phyloP scores from a whole-genome alignment of 768 basidiomycete species.

The Lactarius sanguifluus region DNA sequence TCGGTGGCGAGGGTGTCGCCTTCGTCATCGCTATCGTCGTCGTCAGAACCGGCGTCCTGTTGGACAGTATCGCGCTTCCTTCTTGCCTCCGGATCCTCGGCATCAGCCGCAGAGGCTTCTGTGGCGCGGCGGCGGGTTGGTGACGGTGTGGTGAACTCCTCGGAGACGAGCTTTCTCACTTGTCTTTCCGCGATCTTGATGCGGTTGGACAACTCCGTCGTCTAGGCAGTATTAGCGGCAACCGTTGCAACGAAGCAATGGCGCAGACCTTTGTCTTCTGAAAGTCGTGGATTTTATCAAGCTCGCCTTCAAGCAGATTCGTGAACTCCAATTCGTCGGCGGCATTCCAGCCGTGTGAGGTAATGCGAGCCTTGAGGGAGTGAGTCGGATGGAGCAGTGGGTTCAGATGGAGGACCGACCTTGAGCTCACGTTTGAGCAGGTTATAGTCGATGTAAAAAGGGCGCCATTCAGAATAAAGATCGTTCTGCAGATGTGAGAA shows the following conservation, averaged over 20 bases:
- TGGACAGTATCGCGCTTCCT: constrained; percentile 48
- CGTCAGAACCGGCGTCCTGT: constrained; percentile 67
- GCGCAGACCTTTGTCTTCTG: constrained; percentile 77
- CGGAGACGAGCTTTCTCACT: constrained; percentile 72
- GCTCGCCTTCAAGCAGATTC: constrained; percentile 72
- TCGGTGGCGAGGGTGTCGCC: constrained; percentile 42
- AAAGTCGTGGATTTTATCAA: constrained; percentile 93
- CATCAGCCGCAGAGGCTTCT: constrained; percentile 29
- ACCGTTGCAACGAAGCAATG: neutral
- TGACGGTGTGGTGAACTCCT: constrained; percentile 41
- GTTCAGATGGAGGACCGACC: constrained; percentile 39
- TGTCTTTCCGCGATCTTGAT: constrained; percentile 82
- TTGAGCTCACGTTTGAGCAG: constrained; percentile 88
- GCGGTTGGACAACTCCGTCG: constrained; percentile 74
- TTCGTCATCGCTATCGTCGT: constrained; percentile 52
- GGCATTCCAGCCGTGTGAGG: constrained; percentile 63
- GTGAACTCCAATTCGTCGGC: constrained; percentile 84
- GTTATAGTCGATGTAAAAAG: constrained; percentile 89
- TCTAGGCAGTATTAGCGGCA: constrained; percentile 43
- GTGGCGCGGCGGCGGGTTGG: constrained; percentile 14
- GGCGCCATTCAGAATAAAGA: constrained; percentile 88
- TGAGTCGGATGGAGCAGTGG: neutral
- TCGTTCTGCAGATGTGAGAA: constrained; percentile 53
- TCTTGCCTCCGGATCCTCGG: constrained; percentile 29
- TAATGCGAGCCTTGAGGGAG: constrained; percentile 47